These are phyloP conservation scores for Thuidium tamariscinum DNA, from an alignment of 225 moss, liverwort and hornwort genomes.

Conservation along the genomic window DNA sequence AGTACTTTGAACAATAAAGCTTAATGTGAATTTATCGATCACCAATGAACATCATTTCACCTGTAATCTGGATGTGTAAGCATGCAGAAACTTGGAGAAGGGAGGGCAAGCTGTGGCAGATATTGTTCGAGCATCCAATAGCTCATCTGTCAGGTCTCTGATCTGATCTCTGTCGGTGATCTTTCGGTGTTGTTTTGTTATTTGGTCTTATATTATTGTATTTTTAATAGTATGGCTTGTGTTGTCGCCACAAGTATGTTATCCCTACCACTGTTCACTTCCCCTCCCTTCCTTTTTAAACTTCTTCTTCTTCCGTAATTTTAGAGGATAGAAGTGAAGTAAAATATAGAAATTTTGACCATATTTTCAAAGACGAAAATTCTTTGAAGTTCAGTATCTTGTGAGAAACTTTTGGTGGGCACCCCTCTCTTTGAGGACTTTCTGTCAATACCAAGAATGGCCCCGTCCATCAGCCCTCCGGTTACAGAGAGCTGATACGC, in stretches of 20 bases:
- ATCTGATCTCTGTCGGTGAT: background rate
- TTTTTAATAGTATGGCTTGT: background rate
- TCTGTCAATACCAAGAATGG: background rate
- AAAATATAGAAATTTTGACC: too few relatives aligned
- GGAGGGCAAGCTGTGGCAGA: conserved; percentile 53
- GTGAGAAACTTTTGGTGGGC: background rate
- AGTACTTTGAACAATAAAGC: background rate
- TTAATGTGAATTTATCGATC: background rate
- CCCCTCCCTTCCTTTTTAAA: background rate
- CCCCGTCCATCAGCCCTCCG: too few relatives aligned
- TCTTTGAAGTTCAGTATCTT: background rate
- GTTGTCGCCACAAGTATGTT: too few relatives aligned
- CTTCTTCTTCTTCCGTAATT: background rate
- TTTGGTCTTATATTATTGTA: background rate
- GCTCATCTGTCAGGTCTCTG: conserved; percentile 41
- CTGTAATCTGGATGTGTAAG: conserved; percentile 8
- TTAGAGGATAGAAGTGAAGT: background rate
- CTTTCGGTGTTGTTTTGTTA: background rate
- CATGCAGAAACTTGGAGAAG: conserved; percentile 62
- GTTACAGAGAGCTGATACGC: background rate
- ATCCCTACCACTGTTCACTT: background rate
- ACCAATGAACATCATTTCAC: background rate
- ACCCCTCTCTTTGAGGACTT: background rate
- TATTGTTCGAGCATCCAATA: conserved; percentile 41
- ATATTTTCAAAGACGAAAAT: background rate